Conservation (phyloP, 2,329 filamentous ascomycete species). For the Elsinoe ampelina region DNA sequence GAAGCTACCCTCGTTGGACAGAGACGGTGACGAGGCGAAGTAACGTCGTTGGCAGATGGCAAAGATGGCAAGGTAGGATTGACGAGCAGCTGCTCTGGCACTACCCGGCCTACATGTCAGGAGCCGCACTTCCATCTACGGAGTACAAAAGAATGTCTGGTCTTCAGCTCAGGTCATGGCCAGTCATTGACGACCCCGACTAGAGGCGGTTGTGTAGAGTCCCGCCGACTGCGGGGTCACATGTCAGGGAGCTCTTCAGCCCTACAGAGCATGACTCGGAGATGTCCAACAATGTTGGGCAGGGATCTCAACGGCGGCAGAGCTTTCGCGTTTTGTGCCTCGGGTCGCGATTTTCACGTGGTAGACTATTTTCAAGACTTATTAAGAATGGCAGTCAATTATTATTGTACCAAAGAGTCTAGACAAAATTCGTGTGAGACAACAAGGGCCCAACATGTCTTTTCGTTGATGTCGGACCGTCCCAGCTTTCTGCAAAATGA, state of each 20-base stretch:
- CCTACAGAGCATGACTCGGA: neutral
- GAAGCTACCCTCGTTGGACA: constrained; percentile 36
- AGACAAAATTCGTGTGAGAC: neutral
- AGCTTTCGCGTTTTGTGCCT: neutral
- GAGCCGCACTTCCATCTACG: neutral
- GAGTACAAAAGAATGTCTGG: no score
- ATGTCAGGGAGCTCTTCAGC: constrained; percentile 1
- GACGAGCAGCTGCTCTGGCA: constrained; percentile 21
- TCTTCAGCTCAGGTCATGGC: no score
- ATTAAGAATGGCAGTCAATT: neutral
- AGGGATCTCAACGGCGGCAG: constrained; percentile 4
- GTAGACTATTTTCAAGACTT: neutral
- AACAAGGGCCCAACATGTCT: neutral
- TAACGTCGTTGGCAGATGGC: constrained; percentile 22
- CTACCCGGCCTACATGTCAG: neutral
- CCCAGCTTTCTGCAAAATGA: constrained; percentile 1
- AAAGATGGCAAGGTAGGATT: constrained; percentile 31
- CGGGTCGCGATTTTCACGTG: neutral
- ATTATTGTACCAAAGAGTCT: neutral
- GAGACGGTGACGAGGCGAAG: constrained; percentile 25
- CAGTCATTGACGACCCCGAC: neutral
- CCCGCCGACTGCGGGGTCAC: neutral
- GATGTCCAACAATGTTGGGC: constrained; percentile 3
- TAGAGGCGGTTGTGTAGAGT: neutral
- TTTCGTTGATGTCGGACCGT: constrained; percentile 2